phyloP scores from a whole-genome alignment of 2,329 filamentous ascomycete genomes.

The Cryphonectria parasitica region DNA sequence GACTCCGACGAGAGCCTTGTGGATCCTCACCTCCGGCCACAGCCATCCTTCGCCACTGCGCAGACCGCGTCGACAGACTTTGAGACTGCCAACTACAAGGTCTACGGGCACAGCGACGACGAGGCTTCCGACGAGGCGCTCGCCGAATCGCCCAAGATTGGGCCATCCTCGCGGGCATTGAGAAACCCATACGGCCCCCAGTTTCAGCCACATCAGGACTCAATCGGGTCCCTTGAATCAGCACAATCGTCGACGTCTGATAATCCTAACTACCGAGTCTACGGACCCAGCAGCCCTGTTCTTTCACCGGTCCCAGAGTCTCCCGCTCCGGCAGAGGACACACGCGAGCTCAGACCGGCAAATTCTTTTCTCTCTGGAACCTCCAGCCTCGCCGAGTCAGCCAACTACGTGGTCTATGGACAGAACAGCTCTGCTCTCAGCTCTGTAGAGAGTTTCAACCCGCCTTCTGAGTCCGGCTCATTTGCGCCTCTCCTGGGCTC shows the following conservation, averaged over 20 bases:
- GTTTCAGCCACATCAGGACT: conserved; percentile 26
- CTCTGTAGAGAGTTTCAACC: conserved; percentile 44
- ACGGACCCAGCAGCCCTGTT: conserved; percentile 46
- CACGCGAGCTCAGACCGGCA: conserved; percentile 31
- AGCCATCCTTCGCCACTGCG: conserved; percentile 45
- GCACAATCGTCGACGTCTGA: conserved; percentile 49
- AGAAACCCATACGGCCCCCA: conserved; percentile 20
- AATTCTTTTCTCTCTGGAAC: conserved; percentile 39
- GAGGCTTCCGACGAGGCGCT: conserved; percentile 25
- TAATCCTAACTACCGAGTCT: conserved; percentile 53
- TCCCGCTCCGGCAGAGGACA: conserved; percentile 14
- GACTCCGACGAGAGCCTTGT: conserved; percentile 15
- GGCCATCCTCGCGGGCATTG: conserved; percentile 16
- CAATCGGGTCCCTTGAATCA: conserved; percentile 24
- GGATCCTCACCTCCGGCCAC: conserved; percentile 33
- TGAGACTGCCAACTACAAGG: conserved; percentile 59
- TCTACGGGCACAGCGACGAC: conserved; percentile 49
- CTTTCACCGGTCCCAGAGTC: conserved; percentile 27
- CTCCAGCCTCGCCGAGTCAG: conserved; percentile 48
- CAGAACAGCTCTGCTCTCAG: conserved; percentile 45
- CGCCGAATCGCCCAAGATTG: conserved; percentile 2
- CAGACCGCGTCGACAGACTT: conserved; percentile 50
- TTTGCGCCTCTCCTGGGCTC: conserved; percentile 22
- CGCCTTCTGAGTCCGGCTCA: conserved; percentile 24
- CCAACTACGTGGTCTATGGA: conserved; percentile 53